Evolutionary conservation across 345 rosid species (phyloP).

Genomic region (Moricandia moricandioides): DNA sequence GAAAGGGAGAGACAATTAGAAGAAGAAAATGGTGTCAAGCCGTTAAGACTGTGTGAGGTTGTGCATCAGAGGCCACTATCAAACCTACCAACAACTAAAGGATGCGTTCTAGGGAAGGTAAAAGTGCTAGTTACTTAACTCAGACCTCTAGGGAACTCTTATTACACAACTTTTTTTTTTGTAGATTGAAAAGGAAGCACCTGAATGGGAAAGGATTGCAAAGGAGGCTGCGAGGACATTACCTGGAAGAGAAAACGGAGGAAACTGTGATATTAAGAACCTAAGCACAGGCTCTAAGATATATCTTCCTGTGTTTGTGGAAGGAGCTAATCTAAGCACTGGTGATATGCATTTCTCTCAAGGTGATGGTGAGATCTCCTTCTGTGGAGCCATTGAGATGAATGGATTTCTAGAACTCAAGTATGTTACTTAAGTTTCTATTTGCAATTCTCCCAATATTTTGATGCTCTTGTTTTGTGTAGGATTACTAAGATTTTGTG

Average conservation of each 20-base stretch:
- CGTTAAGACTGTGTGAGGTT: constrained; percentile 66
- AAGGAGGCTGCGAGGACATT: constrained; percentile 77
- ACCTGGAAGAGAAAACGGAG: constrained; percentile 94
- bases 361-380: constrained; percentile 92
- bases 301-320: constrained; percentile 85
- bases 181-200: constrained; percentile 61
- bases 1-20: constrained; percentile 70
- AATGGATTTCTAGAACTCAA: constrained; percentile 89
- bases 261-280: constrained; percentile 91
- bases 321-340: constrained; percentile 82
- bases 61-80: constrained; percentile 81
- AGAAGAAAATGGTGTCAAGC: constrained; percentile 59
- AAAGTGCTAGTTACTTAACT: neutral
- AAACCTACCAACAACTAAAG: constrained; percentile 65
- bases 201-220: constrained; percentile 77
- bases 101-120: constrained; percentile 77
- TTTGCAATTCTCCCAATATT: neutral
- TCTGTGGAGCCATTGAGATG: constrained; percentile 96
- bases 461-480: neutral
- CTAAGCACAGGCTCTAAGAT: constrained; percentile 80
- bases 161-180: constrained; percentile 8
- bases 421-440: constrained; percentile 31
- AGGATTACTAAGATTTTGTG: neutral
- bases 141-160: neutral
- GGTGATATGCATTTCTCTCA: constrained; percentile 98